Base-by-base conservation (phyloP, 2,329 filamentous ascomycete genomes). In the Ophidiomyces ophidiicola region DNA sequence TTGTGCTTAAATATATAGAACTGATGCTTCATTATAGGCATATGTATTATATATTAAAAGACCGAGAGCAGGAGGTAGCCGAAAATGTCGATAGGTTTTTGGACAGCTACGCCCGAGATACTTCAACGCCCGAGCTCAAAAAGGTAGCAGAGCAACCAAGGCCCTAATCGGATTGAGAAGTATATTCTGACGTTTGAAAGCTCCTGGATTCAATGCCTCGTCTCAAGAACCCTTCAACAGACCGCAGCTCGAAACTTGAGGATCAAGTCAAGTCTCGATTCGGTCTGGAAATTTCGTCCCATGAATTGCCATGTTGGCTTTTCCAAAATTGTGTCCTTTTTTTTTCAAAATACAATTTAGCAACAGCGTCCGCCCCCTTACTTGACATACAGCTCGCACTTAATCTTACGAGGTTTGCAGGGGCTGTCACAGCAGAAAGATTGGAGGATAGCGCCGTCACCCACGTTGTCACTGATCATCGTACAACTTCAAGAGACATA, bases 101-200 rank as follows among this genome's bases (percentile, higher is more conserved):
- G 0, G 90, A 98, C 56, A 87, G 85, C 53, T 96, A 83, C 58
- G 72, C 77, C 0, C 69, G 87, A 3, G 77, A 93, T 50, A 63
- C 80, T 6, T 69, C 66, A 1, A 50, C 72, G 0, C 69, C 75
- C 1, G 82, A 88, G 50, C 67, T 94, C 33, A 65, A 58, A 39
- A 58, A 46, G 36, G 54, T 62, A 52, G 28, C 23, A 50, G 59
- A 4, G 40, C 52, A 4, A n/a, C 7, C 11, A 24, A 7, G 6
- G 14, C 11, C 3, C 15, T 28, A 6, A 12, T 15, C 6, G 5
- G 18, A 21, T 15, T 11, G 7, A 19, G 19, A 4, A 39, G 15
- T 20, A 26, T 32, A 34, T n/a, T 12, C 26, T 41, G 12, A 41
- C 36, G 30, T 29, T 12, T 28, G 5, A 17, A 17, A 59, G 49